These are phyloP conservation scores for Colletotrichum somersetense DNA, from an alignment of 2,329 filamentous ascomycete genomes.

Conservation along the genomic window DNA sequence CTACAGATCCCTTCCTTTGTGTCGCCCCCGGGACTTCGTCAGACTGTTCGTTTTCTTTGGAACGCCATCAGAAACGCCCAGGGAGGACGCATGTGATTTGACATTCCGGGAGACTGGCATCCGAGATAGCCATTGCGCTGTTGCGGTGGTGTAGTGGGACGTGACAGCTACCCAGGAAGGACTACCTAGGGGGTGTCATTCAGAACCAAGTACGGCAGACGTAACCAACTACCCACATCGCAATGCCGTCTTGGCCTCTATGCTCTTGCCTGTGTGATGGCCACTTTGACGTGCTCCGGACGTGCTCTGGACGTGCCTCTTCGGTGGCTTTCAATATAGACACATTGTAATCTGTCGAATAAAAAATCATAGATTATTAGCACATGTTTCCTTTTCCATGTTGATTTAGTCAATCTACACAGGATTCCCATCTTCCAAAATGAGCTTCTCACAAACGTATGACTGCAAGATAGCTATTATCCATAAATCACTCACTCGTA, in stretches of 20 bases:
- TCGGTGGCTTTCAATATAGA: too few relatives aligned
- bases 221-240: neutral
- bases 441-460: neutral
- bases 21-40: neutral
- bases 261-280: neutral
- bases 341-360: neutral
- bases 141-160: neutral
- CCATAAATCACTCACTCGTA: too few relatives aligned
- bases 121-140: neutral
- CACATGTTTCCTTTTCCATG: neutral
- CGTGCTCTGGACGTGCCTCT: neutral
- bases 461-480: too few relatives aligned
- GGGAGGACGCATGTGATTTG: neutral
- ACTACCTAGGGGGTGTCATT: slow-evolving; percentile 16
- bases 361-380: neutral
- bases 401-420: neutral
- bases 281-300: neutral
- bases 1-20: neutral
- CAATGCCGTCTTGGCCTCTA: neutral
- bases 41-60: neutral
- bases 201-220: neutral
- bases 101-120: neutral
- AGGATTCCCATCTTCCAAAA: too few relatives aligned
- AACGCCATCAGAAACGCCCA: neutral
- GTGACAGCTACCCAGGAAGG: neutral